phyloP scores from a whole-genome alignment of 225 moss, liverwort and hornwort species.

The Lunularia cruciata region DNA sequence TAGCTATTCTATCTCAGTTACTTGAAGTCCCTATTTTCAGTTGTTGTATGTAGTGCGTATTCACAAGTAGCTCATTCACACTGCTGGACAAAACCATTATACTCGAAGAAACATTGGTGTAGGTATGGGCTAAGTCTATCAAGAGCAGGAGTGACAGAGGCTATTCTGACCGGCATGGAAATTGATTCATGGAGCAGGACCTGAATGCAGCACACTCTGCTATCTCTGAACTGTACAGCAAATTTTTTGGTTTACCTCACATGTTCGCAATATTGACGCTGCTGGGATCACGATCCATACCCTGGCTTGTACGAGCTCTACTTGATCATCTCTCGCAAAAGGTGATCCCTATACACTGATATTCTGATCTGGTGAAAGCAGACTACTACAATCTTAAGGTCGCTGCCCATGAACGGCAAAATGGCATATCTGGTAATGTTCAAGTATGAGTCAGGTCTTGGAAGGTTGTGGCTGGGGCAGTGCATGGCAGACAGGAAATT shows the following conservation, averaged over 20 bases:
- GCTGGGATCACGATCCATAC: slow-evolving; percentile 85
- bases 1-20: no score
- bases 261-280: slow-evolving; percentile 86
- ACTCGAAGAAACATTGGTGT: no score
- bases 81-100: no score
- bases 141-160: no score
- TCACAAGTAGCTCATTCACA: no score
- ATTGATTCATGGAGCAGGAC: slow-evolving; percentile 46
- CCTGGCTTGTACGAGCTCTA: slow-evolving; percentile 92
- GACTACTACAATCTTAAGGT: no score
- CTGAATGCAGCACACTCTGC: slow-evolving; percentile 75
- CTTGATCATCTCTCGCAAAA: slow-evolving; percentile 88
- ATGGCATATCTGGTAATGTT: background rate
- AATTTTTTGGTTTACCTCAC: slow-evolving; percentile 90
- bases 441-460: background rate
- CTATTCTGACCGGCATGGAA: background rate
- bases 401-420: no score
- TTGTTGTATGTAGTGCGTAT: no score
- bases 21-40: no score
- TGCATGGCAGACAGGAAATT: background rate
- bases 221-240: slow-evolving; percentile 82
- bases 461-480: background rate
- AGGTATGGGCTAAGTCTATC: no score
- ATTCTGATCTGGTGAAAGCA: no score
- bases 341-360: slow-evolving; percentile 30